Evolutionary conservation across 371 early-diverging fungal species (phyloP).

Genomic region (Blyttiomyces sp.): DNA sequence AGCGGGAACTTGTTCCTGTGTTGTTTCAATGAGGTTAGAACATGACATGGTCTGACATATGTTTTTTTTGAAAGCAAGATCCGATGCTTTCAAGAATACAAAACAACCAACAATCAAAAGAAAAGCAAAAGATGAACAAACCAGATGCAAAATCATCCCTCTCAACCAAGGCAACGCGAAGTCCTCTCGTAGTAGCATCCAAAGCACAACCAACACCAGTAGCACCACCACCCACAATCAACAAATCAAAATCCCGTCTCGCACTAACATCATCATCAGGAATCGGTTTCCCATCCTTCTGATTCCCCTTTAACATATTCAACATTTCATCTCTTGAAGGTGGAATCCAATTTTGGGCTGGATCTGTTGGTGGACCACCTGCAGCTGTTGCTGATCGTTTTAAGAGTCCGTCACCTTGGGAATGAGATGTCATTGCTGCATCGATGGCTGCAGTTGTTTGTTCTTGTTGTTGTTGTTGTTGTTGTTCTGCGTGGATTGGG

Average conservation of each 20-base stretch:
- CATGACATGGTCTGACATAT: no score
- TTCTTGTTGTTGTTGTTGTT: no score
- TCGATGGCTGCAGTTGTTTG: no score
- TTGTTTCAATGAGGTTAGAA: neutral
- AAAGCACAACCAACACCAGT: conserved; percentile 96
- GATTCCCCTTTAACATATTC: conserved; percentile 30
- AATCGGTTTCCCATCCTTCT: conserved; percentile 1
- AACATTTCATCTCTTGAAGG: conserved; percentile 39
- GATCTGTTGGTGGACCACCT: no score
- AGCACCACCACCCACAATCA: conserved; percentile 98
- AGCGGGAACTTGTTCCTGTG: conserved; percentile 89
- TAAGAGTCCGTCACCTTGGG: no score
- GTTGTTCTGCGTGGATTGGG: no score
- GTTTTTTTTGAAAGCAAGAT: no score
- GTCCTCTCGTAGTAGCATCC: conserved; percentile 96
- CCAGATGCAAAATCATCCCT: conserved; percentile 95
- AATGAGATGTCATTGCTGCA: no score
- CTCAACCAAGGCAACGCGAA: conserved; percentile 96
- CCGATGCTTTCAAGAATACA: neutral
- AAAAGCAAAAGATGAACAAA: conserved; percentile 19
- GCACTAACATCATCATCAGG: neutral
- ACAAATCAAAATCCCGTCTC: conserved; percentile 71
- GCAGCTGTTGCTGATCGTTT: no score
- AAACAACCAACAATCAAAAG: neutral
- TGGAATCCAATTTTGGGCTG: conserved; percentile 35